Evolutionary conservation across 805 yeast genomes (phyloP), one percentile per base, ranked within the genome.

Genomic region (Kluyveromyces starmeri): DNA sequence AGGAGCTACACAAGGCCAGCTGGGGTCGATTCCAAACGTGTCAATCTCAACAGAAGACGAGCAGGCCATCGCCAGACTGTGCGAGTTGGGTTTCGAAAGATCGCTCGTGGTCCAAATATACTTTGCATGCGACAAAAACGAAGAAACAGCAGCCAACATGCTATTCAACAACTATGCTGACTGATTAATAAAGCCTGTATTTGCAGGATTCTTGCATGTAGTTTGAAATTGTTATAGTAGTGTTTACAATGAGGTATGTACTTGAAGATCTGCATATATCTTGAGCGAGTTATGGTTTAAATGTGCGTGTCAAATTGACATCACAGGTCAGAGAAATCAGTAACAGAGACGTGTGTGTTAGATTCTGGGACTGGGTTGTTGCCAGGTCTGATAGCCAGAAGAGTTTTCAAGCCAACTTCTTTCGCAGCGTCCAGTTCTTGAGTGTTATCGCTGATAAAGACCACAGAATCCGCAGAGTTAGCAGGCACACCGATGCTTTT

Each of bases 111-210:
- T 86, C 41, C 95, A 88, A 65, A 95, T 94, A 20, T 92, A 84
- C 64, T 78, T 92, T 70, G 97, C 97, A 27, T 92, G 98, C 61
- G 98, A 92, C 53, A 89, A 86, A 64, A 85, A 92, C 61, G 98
- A 92, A 65, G 96, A 89, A 65, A 73, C 84, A 50, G 86, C 98
- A 27, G 98, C 97, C 15, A 92, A 92, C 64, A 74, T 85, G 53
- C 68, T 92, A 48, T 83, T 92, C 52, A 71, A 70, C 51, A 79
- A 72, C 41, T 73, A 71, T 35, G 63, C 64, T 32, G 64, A 61
- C 13, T 23, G 26, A 23, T 20, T 20, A 8, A n/a, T n/a, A n/a
- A n/a, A n/a, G n/a, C n/a, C n/a, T n/a, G n/a, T n/a, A n/a, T n/a
- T n/a, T n/a, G n/a, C n/a, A n/a, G n/a, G n/a, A n/a, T n/a, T n/a